Evolutionary conservation across 495 filamentous ascomycete species (phyloP), one percentile per base, ranked within the genome.

Genomic region (Xylaria acuta): DNA sequence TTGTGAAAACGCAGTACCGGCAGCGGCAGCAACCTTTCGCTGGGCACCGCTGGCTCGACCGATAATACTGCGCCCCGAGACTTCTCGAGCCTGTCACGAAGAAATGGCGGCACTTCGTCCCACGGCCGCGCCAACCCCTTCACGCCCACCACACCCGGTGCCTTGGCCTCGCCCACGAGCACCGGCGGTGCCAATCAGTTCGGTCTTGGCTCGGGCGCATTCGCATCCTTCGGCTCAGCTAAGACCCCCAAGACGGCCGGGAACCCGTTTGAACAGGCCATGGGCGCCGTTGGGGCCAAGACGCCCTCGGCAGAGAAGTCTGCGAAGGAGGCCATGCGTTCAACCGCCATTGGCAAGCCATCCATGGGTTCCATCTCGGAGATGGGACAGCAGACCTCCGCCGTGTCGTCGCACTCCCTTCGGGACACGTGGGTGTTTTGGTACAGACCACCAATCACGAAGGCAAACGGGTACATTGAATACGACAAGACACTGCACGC

Each of bases 401-500:
- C 47, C 22, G 67, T 71, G 40, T 74, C 77, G 38, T 40, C 75
- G 56, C 92, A 94, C 80, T 85, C 84, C 53, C 83, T 99, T 73
- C 95, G 93, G 80, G 90, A 94, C 78, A 92, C 89, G 64, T 99
- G 96, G 96, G 92, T 97, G 9, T 93, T 99, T 76, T 97, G 95
- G 94, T 99, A 97, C 82, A 90, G 96, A 36, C 94, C 94, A 45
- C 94, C 94, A 60, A 97, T 94, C 70, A 92, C 93, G 56, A 98
- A 98, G 85, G 88, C 87, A 9, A 90, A 90, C 73, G 89, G 89
- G 12, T 98, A 94, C 81, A 94, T 95, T 80, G 96, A 99, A 82
- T 99, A 98, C 78, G 96, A 99, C 80, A 98, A 98, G 84, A 97
- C 95, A 18, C 93, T 94, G 54, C 91, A 95, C 75, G 88, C 94